phyloP scores from a whole-genome alignment of 75 land plant genomes.

The Chamaecyparis obtusa region DNA sequence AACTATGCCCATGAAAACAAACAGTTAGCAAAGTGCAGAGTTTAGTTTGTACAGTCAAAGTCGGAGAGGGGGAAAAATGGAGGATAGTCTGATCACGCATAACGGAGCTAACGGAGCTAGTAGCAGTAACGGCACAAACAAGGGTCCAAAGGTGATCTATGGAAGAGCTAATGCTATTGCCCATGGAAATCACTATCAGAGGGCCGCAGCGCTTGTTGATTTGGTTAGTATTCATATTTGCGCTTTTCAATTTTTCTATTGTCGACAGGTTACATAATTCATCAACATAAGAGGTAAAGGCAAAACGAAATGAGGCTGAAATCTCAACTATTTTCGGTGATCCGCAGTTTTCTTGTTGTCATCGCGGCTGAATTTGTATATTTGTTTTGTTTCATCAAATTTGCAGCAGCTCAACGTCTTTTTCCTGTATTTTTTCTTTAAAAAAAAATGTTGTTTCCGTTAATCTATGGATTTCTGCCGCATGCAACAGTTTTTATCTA shows the following conservation, averaged over 20 bases:
- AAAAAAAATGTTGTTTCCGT: too few relatives aligned
- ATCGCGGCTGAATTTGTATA: not conserved
- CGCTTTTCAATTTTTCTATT: not conserved
- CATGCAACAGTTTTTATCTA: too few relatives aligned
- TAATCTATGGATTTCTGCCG: too few relatives aligned
- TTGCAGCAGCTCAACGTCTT: too few relatives aligned
- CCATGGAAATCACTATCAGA: conserved; percentile 58
- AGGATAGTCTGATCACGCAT: conserved; percentile 23
- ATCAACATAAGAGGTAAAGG: not conserved
- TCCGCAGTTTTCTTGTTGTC: not conserved
- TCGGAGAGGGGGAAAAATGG: conserved; percentile 17
- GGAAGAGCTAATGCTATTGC: conserved; percentile 60
- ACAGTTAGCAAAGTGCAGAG: too few relatives aligned
- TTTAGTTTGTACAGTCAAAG: not conserved
- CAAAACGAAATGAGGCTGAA: not conserved
- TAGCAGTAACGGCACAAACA: conserved; percentile 6
- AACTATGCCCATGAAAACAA: too few relatives aligned
- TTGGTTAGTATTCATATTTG: conserved; percentile 39
- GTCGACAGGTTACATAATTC: not conserved
- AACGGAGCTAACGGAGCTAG: conserved; percentile 13
- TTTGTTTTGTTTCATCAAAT: too few relatives aligned
- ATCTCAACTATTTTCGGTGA: not conserved
- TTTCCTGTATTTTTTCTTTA: too few relatives aligned
- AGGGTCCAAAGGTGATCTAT: not conserved
- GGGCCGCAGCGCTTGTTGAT: conserved; percentile 88